Evolutionary conservation across 176 grass and related monocot species (phyloP), one percentile per base, ranked within the genome.

Genomic region (Oropetium thomaeum): DNA sequence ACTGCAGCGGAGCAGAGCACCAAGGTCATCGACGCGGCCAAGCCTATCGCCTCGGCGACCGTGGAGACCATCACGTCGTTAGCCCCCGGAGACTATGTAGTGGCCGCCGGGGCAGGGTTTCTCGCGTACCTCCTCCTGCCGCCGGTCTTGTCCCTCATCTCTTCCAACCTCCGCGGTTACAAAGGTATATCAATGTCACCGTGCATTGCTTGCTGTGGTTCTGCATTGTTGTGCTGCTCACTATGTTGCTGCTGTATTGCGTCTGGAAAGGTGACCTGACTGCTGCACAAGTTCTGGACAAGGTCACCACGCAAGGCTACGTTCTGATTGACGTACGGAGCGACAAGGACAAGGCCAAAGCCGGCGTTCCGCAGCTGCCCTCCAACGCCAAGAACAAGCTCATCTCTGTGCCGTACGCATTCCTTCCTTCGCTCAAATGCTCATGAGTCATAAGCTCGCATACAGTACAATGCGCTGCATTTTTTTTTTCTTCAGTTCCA

Each of bases 261-360:
- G 51, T 70, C 34, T 13, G 10, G 48, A 44, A 44, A 97, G 95
- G 91, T 40, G 83, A 86, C 19, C 82, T 94, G 73, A 93, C 67
- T 25, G 65, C 95, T 26, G 91, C 95, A 19, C 89, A 87, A 77
- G 70, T 91, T 31, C 89, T 94, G 25, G 95, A 98, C 62, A 77
- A 74, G 58, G 62, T 90, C 25, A 79, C 75, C 25, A 63, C 81
- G 19, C 81, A 90, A 32, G 82, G 74, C 48, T 89, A 93, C 86
- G 8, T 92, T 25, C 45, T 98, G 58, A 87, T 98, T 55, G 95
- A 98, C 20, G 81, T 94, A 64, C 82, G 91, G 26, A 85, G 61
- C n/a, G 91, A 98, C 75, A 93, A 98, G 79, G 91, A 98, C 37
- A 98, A 94, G 84, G 74, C 65, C 79, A 92, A 92, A 86, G 79